Evolutionary conservation across 2,329 filamentous ascomycete genomes (phyloP).

Genomic region (Curvularia eragrostidis): DNA sequence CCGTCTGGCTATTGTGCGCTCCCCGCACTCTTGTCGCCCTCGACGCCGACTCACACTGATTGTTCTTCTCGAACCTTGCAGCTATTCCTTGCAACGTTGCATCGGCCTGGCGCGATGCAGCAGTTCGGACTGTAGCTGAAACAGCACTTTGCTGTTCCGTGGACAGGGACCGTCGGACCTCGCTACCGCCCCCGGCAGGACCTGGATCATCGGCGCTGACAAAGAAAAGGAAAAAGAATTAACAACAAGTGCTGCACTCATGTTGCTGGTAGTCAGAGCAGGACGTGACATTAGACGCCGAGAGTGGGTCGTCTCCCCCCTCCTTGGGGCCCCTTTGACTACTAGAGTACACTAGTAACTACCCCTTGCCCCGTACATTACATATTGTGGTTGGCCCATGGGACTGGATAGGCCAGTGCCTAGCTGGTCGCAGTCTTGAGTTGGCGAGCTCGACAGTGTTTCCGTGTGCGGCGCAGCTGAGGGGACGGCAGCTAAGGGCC

Average conservation of each 20-base stretch:
- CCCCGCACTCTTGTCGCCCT: slow-evolving; percentile 30
- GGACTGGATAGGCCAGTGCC: not conserved
- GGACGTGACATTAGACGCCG: not conserved
- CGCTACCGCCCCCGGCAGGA: slow-evolving; percentile 8
- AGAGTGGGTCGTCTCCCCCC: not conserved
- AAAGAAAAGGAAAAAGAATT: not conserved
- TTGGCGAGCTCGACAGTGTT: slow-evolving; percentile 7
- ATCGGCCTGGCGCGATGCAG: slow-evolving; percentile 12
- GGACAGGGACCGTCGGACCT: slow-evolving; percentile 3
- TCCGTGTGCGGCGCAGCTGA: slow-evolving; percentile 7
- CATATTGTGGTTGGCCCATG: not conserved
- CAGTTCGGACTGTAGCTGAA: slow-evolving; percentile 13
- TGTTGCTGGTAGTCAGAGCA: not conserved
- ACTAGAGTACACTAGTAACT: not conserved
- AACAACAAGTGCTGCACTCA: not conserved
- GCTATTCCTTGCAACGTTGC: slow-evolving; percentile 18
- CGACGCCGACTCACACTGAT: slow-evolving; percentile 16
- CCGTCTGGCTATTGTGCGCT: slow-evolving; percentile 5
- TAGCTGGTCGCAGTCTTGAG: slow-evolving; percentile 8
- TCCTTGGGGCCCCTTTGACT: not conserved
- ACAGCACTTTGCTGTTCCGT: slow-evolving; percentile 8
- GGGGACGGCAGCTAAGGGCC: slow-evolving; percentile 29
- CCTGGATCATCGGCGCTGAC: slow-evolving; percentile 2
- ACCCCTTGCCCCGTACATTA: not conserved
- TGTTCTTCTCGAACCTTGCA: slow-evolving; percentile 14